These are phyloP conservation scores for Penicillium cinerascens DNA, from an alignment of 495 filamentous ascomycete genomes.

Conservation along the genomic window DNA sequence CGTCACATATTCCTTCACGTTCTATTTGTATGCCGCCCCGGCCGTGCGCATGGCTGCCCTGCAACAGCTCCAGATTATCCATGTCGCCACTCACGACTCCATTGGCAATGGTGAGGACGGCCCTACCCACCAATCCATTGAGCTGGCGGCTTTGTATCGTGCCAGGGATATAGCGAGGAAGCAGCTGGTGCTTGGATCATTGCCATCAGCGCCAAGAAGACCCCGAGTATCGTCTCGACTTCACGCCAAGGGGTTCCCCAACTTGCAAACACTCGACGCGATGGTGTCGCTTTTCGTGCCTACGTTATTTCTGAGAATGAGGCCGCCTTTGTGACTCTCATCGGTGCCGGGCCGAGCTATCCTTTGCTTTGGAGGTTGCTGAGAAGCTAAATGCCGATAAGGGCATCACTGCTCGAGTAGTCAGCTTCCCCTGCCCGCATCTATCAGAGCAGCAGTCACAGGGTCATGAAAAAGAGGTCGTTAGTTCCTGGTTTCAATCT, in stretches of 20 bases:
- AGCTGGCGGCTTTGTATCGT: conserved; percentile 53
- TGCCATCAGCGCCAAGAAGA: conserved; percentile 44
- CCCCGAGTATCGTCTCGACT: conserved; percentile 46
- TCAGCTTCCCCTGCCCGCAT: conserved; percentile 54
- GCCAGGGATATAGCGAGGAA: conserved; percentile 58
- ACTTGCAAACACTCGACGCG: conserved; percentile 36
- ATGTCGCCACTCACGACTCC: conserved; percentile 58
- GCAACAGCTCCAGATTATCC: conserved; percentile 52
- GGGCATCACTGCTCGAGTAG: conserved; percentile 43
- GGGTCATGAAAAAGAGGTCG: conserved; percentile 66
- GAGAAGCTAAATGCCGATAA: conserved; percentile 28
- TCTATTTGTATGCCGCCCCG: conserved; percentile 58
- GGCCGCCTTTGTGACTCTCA: conserved; percentile 43
- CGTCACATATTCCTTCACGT: conserved; percentile 56
- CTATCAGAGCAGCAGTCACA: conserved; percentile 52
- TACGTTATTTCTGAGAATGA: conserved; percentile 47
- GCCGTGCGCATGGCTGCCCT: conserved; percentile 59
- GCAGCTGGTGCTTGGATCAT: conserved; percentile 51
- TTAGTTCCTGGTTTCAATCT: conserved; percentile 42
- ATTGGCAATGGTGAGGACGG: conserved; percentile 60
- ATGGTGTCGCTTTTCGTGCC: conserved; percentile 40
- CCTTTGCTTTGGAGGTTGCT: conserved; percentile 42
- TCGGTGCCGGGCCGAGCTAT: conserved; percentile 49
- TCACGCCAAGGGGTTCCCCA: conserved; percentile 47
- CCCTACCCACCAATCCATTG: conserved; percentile 60